Evolutionary conservation across 2,329 filamentous ascomycete genomes (phyloP).

Genomic region (Lasiodiplodia sp.): DNA sequence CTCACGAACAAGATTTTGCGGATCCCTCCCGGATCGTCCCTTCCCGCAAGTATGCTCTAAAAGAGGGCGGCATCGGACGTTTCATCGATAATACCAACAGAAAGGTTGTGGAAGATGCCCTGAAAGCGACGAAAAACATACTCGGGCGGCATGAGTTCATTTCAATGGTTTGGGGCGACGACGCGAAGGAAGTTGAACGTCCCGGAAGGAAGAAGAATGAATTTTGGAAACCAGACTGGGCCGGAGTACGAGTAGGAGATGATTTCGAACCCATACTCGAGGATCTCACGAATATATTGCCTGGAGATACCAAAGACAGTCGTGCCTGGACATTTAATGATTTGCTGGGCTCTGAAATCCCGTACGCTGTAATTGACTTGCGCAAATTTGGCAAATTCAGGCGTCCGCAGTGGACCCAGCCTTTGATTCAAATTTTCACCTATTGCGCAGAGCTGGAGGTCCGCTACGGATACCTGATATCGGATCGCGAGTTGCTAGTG

Average conservation of each 20-base stretch:
- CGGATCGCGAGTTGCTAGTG: neutral
- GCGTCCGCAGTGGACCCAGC: neutral
- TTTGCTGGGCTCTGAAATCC: neutral
- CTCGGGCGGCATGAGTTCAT: neutral
- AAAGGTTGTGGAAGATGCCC: neutral
- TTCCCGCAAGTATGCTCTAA: neutral
- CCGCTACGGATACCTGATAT: neutral
- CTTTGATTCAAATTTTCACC: neutral
- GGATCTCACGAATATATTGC: neutral
- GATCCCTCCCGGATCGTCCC: neutral
- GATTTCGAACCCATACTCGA: neutral
- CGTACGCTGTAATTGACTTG: neutral
- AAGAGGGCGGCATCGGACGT: neutral
- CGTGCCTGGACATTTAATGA: neutral
- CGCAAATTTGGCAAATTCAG: too few relatives aligned
- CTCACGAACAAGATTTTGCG: neutral
- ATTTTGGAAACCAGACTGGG: neutral
- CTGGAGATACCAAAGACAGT: constrained; percentile 2
- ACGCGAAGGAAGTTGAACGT: neutral
- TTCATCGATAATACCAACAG: neutral
- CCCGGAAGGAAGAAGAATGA: neutral
- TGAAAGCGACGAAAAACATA: neutral
- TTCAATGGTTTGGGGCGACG: neutral
- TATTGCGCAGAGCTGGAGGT: neutral
- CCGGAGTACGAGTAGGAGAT: neutral